These are phyloP conservation scores for Penicillium glabrum DNA, from an alignment of 2,329 filamentous ascomycete genomes.

Conservation along the genomic window DNA sequence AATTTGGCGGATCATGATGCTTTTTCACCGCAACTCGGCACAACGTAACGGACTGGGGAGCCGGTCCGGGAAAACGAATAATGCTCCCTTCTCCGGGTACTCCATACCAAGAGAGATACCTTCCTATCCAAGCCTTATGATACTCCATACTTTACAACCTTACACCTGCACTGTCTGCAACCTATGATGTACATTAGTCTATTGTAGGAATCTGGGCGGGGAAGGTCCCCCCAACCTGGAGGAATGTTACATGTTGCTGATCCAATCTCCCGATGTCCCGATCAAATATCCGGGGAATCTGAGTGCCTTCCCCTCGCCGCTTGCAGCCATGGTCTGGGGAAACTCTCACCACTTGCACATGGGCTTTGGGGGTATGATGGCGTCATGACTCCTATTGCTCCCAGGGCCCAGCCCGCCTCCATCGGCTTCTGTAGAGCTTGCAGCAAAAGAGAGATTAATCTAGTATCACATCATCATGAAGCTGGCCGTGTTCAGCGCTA, in stretches of 20 bases:
- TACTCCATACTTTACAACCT: too few relatives aligned
- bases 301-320: background rate
- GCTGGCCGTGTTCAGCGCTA: conserved; percentile 64
- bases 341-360: background rate
- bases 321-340: background rate
- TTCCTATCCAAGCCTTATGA: background rate
- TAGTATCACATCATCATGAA: conserved; percentile 44
- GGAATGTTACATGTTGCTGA: background rate
- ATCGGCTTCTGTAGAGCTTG: background rate
- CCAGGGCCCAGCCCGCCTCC: background rate
- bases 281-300: conserved; percentile 7
- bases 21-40: background rate
- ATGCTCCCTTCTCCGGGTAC: background rate
- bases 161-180: background rate
- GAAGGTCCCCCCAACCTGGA: background rate
- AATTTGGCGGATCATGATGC: background rate
- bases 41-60: background rate
- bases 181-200: background rate
- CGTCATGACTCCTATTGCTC: conserved; percentile 5
- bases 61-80: background rate
- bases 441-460: background rate
- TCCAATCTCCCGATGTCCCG: background rate
- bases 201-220: background rate
- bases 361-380: background rate
- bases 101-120: background rate